Percentiles rank a stretch among this genome's conserved stretches.
Evolutionary conservation across 2,329 filamentous ascomycete genomes (phyloP).

Genomic region (Plenodomus lindquistii): DNA sequence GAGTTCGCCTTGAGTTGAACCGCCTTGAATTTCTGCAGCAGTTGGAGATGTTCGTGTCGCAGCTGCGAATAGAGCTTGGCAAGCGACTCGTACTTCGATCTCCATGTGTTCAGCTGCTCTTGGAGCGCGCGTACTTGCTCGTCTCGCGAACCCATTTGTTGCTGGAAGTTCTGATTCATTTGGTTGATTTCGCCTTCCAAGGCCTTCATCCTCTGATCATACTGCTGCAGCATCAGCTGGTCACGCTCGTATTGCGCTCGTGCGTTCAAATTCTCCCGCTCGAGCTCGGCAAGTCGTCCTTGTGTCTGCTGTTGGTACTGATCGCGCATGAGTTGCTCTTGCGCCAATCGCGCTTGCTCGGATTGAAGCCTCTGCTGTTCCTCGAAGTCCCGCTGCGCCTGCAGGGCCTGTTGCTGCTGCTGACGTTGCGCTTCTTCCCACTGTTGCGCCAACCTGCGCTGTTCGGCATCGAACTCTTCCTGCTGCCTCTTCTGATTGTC

Average conservation of each 20-base stretch:
- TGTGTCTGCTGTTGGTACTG: conserved; percentile 94
- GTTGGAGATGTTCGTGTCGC: conserved; percentile 89
- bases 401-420: conserved; percentile 80
- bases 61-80: conserved; percentile 97
- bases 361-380: conserved; percentile 86
- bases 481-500: conserved; percentile 88
- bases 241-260: conserved; percentile 96
- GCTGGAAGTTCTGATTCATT: conserved; percentile 78
- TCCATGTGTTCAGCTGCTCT: conserved; percentile 97
- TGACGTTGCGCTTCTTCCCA: conserved; percentile 79
- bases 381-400: conserved; percentile 93
- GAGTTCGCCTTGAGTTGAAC: conserved; percentile 96
- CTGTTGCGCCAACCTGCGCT: conserved; percentile 82
- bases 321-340: conserved; percentile 85
- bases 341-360: conserved; percentile 87
- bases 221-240: conserved; percentile 95
- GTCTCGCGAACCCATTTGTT: conserved; percentile 87
- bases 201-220: conserved; percentile 89
- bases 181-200: conserved; percentile 85
- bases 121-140: conserved; percentile 92
- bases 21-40: conserved; percentile 93
- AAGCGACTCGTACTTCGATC: conserved; percentile 93
- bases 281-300: conserved; percentile 90
- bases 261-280: conserved; percentile 92
- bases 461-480: conserved; percentile 92